A percentile compares a stretch with the other conserved stretches of the same genome.
These are phyloP conservation scores for Mortierella sp. DNA, from an alignment of 371 early-diverging fungal genomes.

Conservation along the genomic window DNA sequence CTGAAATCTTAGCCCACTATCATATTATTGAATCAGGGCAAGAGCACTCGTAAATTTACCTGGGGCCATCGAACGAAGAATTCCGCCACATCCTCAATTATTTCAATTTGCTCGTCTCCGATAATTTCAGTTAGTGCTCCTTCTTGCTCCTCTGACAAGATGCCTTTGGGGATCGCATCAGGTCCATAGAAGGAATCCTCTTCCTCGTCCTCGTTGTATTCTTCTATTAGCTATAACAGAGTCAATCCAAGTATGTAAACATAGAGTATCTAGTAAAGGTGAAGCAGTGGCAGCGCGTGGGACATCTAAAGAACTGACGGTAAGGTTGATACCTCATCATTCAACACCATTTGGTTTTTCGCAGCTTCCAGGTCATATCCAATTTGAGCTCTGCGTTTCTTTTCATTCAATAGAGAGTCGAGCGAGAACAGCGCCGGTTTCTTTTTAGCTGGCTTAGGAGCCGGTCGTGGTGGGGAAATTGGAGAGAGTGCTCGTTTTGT, in stretches of 20 bases:
- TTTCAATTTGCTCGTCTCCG: conserved; percentile 7
- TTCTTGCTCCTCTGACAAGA: conserved; percentile 42
- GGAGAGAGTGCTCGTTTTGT: background rate
- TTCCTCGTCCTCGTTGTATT: conserved; percentile 24
- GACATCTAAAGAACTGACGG: background rate
- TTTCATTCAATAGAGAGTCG: conserved; percentile 38
- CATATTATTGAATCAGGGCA: background rate
- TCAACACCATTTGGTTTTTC: conserved; percentile 2
- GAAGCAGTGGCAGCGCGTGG: background rate
- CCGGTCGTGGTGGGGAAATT: background rate
- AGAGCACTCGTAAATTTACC: conserved; percentile 1
- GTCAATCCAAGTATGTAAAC: too few species aligned
- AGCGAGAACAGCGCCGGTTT: conserved; percentile 30
- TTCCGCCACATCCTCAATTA: conserved; percentile 43
- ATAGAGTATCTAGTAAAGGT: too few species aligned
- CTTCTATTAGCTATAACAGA: conserved; percentile 23
- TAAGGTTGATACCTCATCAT: conserved; percentile 21
- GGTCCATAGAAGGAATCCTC: conserved; percentile 8
- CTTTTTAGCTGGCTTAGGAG: conserved; percentile 6
- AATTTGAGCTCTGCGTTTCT: conserved; percentile 27
- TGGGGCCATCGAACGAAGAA: conserved; percentile 51
- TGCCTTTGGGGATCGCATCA: conserved; percentile 26
- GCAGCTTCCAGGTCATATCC: conserved; percentile 42
- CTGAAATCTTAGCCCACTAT: background rate
- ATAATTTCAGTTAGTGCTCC: conserved; percentile 33